phyloP scores from a whole-genome alignment of 2,329 filamentous ascomycete genomes.

The Apiospora rasikravindrae region DNA sequence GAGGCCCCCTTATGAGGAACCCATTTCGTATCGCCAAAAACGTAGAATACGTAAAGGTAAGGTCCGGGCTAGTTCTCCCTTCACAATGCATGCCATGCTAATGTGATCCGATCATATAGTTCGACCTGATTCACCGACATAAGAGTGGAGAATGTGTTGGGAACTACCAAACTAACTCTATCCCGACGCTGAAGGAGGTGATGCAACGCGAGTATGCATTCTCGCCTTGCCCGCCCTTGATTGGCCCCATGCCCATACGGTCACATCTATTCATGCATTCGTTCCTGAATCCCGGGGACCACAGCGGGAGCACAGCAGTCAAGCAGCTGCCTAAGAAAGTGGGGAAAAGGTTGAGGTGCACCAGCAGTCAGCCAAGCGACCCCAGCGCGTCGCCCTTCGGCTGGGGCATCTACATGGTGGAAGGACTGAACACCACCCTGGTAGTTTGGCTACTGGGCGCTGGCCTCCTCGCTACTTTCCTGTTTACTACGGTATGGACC shows the following conservation, averaged over 20 bases:
- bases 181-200: conserved; percentile 26
- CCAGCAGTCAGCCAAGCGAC: not conserved
- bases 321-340: conserved; percentile 26
- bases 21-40: not conserved
- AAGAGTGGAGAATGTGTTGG: conserved; percentile 28
- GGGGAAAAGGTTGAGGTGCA: not conserved
- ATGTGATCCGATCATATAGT: not conserved
- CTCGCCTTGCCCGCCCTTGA: conserved; percentile 27
- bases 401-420: conserved; percentile 28
- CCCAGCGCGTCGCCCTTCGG: conserved; percentile 20
- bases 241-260: conserved; percentile 26
- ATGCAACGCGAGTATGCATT: conserved; percentile 26
- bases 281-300: conserved; percentile 28
- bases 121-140: conserved; percentile 22
- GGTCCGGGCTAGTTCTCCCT: not conserved
- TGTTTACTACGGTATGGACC: conserved; percentile 22
- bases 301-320: conserved; percentile 22
- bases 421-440: conserved; percentile 22
- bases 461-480: conserved; percentile 20
- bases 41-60: not conserved
- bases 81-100: too few species aligned
- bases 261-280: conserved; percentile 32
- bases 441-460: conserved; percentile 13
- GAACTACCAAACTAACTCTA: conserved; percentile 26
- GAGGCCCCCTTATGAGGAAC: not conserved